Conservation (phyloP, 495 filamentous ascomycete species). For the Viridothelium virens region DNA sequence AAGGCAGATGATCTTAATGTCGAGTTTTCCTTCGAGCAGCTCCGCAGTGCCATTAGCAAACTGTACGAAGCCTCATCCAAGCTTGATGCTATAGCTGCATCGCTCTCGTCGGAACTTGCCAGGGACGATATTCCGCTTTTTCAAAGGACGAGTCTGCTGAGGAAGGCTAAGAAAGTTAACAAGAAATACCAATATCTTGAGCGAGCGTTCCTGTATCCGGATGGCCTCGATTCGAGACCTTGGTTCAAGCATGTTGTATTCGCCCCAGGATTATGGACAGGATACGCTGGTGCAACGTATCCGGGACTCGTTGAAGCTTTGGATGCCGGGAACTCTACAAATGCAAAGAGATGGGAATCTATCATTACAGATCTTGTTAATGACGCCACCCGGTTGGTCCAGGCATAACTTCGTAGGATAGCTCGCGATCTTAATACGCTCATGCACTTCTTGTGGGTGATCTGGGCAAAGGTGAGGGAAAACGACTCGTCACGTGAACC, state of each 20-base stretch:
- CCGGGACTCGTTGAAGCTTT: slow-evolving; percentile 56
- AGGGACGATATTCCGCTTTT: slow-evolving; percentile 44
- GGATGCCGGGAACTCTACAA: slow-evolving; percentile 42
- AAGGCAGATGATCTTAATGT: slow-evolving; percentile 29
- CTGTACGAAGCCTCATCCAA: slow-evolving; percentile 42
- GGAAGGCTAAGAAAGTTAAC: slow-evolving; percentile 52
- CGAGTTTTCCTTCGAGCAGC: slow-evolving; percentile 32
- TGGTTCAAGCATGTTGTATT: slow-evolving; percentile 69
- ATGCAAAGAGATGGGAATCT: slow-evolving; percentile 29
- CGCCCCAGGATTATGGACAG: slow-evolving; percentile 76
- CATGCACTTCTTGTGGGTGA: background rate
- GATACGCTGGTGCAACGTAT: slow-evolving; percentile 70
- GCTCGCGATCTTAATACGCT: background rate
- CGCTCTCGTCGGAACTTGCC: slow-evolving; percentile 40
- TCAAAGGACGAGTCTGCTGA: slow-evolving; percentile 42
- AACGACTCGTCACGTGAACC: background rate
- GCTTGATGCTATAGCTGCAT: slow-evolving; percentile 51
- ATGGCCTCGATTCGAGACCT: slow-evolving; percentile 49
- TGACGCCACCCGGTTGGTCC: slow-evolving; percentile 24
- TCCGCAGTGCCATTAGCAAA: slow-evolving; percentile 43
- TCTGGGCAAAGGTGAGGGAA: background rate
- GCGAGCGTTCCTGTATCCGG: slow-evolving; percentile 50
- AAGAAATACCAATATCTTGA: slow-evolving; percentile 56
- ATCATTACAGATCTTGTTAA: slow-evolving; percentile 31
- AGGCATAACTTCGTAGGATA: background rate